Base-by-base conservation (phyloP, 1,284 basidiomycete species). In the Sporisorium exsertum region DNA sequence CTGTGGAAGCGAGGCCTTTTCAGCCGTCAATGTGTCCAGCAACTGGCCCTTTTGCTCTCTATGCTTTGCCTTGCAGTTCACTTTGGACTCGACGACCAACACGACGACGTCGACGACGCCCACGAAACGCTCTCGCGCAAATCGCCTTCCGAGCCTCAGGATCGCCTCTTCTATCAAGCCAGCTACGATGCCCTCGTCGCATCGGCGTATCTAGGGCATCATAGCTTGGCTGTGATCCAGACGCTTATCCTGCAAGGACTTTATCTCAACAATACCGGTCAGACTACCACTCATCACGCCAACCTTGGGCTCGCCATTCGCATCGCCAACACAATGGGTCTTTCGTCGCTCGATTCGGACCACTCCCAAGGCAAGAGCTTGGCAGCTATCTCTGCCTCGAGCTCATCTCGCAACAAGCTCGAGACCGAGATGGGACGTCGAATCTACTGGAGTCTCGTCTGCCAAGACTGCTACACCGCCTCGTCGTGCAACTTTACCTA, bases 121-220 rank as follows among this genome's bases (percentile, higher is more conserved):
- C 29, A 32, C 29, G 29, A 32, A 15, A 40, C 32, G 18, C 5
- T 5, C n/a, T 16, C 18, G 29, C 13, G n/a, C 3, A 10, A 26
- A 1, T 51, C 32, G 15, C n/a, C 6, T 29, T 13, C 49, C 4
- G 9, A n/a, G 29, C 16, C 49, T n/a, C 46, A 51, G 29, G 49
- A 51, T 26, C n/a, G 29, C n/a, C 13, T 51, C n/a, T 51, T 51
- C 20, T 51, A 32, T 27, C 49, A 51, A 51, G 49, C 49, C 33
- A 51, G 49, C 49, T 51, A 51, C 32, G 49, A 51, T 12, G 49
- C 49, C 20, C 49, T 51, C 29, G 49, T 51, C 13, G 49, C 49
- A 10, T 51, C 49, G 15, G 32, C 26, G 6, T 51, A 51, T 12
- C n/a, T 51, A 2, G 49, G 49, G 5, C 27, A 51, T 33, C 49